phyloP scores from a whole-genome alignment of 208 protist genomes.

The Crithidia fasciculata region DNA sequence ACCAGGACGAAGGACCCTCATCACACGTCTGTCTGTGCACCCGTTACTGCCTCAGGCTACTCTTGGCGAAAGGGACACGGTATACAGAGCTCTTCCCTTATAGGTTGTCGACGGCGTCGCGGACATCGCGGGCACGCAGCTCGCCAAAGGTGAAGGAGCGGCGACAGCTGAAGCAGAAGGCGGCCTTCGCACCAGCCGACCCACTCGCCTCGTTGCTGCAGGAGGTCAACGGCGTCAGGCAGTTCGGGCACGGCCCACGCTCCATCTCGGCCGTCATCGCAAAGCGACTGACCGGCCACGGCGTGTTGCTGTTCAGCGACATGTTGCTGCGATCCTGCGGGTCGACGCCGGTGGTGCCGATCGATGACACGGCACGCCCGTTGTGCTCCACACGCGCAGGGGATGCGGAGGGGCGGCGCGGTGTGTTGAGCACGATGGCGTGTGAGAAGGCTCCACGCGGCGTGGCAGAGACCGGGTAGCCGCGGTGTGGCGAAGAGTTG shows the following conservation, averaged over 20 bases:
- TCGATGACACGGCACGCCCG: slow-evolving; percentile 20
- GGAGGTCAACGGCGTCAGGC: slow-evolving; percentile 51
- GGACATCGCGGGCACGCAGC: slow-evolving; percentile 32
- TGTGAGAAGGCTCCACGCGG: slow-evolving; percentile 33
- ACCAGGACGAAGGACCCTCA: neutral
- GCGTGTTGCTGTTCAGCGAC: slow-evolving; percentile 23
- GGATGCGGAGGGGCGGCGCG: slow-evolving; percentile 9
- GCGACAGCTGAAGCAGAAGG: slow-evolving; percentile 84
- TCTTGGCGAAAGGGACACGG: too few relatives aligned
- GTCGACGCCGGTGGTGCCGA: slow-evolving; percentile 2
- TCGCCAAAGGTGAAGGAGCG: slow-evolving; percentile 82
- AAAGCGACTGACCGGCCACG: slow-evolving; percentile 33
- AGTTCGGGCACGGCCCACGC: slow-evolving; percentile 74
- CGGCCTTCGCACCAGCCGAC: slow-evolving; percentile 44
- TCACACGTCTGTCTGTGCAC: neutral
- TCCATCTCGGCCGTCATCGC: slow-evolving; percentile 42
- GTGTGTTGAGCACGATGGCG: slow-evolving; percentile 19
- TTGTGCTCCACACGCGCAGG: slow-evolving; percentile 6
- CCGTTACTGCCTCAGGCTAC: too few relatives aligned
- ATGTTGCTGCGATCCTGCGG: slow-evolving; percentile 11
- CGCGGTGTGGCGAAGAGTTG: slow-evolving; percentile 6
- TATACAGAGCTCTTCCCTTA: neutral
- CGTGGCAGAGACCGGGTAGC: neutral
- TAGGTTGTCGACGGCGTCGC: slow-evolving; percentile 11
- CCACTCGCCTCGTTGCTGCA: slow-evolving; percentile 32